These are phyloP conservation scores for Laguncularia racemosa DNA, from an alignment of 345 rosid species.

Conservation along the genomic window DNA sequence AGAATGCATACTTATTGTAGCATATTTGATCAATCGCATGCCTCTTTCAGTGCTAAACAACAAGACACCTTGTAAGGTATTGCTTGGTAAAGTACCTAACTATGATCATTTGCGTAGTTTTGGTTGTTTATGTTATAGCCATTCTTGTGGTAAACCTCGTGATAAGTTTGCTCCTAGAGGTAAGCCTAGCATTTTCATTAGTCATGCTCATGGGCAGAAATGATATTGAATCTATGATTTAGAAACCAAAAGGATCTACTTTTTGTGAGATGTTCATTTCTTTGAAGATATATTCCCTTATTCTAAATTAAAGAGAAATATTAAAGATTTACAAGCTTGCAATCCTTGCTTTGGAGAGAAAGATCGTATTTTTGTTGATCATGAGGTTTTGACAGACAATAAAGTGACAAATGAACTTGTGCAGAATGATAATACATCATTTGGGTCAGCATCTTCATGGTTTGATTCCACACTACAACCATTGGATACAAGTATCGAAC, in stretches of 20 bases:
- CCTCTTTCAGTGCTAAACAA: background rate
- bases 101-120: background rate
- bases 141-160: background rate
- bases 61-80: background rate
- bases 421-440: no score
- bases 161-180: no score
- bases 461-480: no score
- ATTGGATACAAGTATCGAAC: no score
- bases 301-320: background rate
- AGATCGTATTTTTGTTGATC: no score
- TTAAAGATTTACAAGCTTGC: no score
- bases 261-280: background rate
- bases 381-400: no score
- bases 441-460: no score
- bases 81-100: background rate
- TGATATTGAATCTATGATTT: conserved; percentile 1
- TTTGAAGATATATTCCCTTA: background rate
- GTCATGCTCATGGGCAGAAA: conserved; percentile 2
- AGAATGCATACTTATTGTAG: background rate
- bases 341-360: no score
- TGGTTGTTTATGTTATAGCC: background rate
- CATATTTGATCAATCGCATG: conserved; percentile 2
- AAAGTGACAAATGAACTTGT: no score
- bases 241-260: background rate
- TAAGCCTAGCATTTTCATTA: background rate